Percentiles rank a stretch among this genome's conserved stretches.
Evolutionary conservation across 495 filamentous ascomycete species (phyloP).

Genomic region (Margaritispora aquatica): DNA sequence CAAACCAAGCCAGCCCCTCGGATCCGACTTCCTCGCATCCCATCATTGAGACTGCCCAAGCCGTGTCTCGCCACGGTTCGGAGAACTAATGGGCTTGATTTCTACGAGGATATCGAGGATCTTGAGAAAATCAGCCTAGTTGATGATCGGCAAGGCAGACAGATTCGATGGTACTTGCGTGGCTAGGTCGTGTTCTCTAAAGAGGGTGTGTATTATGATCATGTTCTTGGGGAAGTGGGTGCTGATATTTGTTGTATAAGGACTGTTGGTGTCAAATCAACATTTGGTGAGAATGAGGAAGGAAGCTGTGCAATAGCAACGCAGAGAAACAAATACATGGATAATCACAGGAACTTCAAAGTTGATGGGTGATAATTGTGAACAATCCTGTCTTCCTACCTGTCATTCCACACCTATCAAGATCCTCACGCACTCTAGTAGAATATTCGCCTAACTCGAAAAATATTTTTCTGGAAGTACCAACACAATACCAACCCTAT

Average conservation of each 20-base stretch:
- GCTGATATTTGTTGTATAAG: neutral
- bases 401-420: neutral
- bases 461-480: too few species aligned
- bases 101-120: neutral
- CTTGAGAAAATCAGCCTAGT: neutral
- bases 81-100: neutral
- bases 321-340: neutral
- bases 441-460: too few species aligned
- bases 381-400: neutral
- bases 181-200: neutral
- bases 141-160: neutral
- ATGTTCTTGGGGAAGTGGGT: neutral
- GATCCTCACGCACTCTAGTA: neutral
- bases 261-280: neutral
- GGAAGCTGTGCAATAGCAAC: neutral
- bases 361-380: neutral
- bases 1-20: neutral
- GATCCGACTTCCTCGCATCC: conserved; percentile 5
- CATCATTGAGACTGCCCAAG: conserved; percentile 11
- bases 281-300: neutral
- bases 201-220: neutral
- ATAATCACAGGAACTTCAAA: neutral
- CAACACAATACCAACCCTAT: too few species aligned
- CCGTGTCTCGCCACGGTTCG: conserved; percentile 6
- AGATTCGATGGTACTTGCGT: neutral